These are phyloP conservation scores for Atkinsonella hypoxylon DNA, from an alignment of 2,329 filamentous ascomycete genomes.

Conservation along the genomic window DNA sequence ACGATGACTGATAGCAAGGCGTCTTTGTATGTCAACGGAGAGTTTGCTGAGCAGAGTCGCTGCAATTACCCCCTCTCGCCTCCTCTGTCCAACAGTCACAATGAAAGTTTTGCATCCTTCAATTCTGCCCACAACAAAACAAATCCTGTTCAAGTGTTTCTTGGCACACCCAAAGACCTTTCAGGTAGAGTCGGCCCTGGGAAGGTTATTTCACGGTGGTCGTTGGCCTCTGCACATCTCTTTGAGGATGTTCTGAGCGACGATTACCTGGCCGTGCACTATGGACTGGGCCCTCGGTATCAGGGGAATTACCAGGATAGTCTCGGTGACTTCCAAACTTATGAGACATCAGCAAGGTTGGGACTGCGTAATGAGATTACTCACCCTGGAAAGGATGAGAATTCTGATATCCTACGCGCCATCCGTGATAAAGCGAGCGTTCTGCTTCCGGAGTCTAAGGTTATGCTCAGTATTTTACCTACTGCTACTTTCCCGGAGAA, in stretches of 20 bases:
- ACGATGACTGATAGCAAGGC: conserved; percentile 68
- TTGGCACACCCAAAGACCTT: conserved; percentile 84
- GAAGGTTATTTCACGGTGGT: conserved; percentile 70
- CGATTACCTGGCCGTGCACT: conserved; percentile 83
- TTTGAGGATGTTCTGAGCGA: conserved; percentile 83
- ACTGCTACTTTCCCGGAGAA: conserved; percentile 71
- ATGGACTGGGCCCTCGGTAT: conserved; percentile 80
- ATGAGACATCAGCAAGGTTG: conserved; percentile 80
- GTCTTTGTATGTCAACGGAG: conserved; percentile 80
- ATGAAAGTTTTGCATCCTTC: conserved; percentile 60
- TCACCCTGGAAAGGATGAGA: conserved; percentile 79
- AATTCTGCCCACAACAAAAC: conserved; percentile 44
- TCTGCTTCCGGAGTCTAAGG: conserved; percentile 68
- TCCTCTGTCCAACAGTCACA: conserved; percentile 47
- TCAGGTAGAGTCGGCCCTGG: conserved; percentile 64
- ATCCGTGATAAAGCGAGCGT: conserved; percentile 76
- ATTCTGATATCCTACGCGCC: conserved; percentile 80
- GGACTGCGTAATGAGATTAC: conserved; percentile 86
- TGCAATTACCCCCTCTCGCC: conserved; percentile 77
- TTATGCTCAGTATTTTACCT: conserved; percentile 75
- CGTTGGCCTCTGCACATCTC: conserved; percentile 77
- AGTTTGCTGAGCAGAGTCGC: conserved; percentile 86
- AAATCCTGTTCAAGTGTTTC: conserved; percentile 75
- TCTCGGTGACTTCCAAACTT: conserved; percentile 90
- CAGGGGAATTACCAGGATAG: conserved; percentile 96